Evolutionary conservation across 345 rosid genomes (phyloP).

Genomic region (Iberis pinnata): DNA sequence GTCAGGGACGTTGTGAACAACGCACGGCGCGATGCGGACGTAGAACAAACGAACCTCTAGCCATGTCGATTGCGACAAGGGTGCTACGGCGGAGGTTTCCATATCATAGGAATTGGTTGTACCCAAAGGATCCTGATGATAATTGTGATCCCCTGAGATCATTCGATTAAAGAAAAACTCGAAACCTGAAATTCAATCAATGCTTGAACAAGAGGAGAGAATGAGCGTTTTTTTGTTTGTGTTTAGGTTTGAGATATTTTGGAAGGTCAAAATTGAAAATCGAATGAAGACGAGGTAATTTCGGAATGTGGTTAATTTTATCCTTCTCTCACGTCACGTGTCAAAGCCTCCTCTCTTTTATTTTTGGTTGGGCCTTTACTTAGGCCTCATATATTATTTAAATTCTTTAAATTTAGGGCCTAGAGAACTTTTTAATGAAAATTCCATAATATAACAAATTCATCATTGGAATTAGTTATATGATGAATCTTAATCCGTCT

Average conservation of each 20-base stretch:
- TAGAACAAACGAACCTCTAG: conserved; percentile 88
- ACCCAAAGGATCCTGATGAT: conserved; percentile 21
- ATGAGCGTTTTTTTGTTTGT: background rate
- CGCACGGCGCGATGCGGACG: conserved; percentile 64
- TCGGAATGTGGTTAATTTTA: background rate
- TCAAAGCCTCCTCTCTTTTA: background rate
- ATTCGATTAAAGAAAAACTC: conserved; percentile 6
- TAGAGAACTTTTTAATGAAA: too few relatives aligned
- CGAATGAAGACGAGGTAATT: background rate
- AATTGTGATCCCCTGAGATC: conserved; percentile 26
- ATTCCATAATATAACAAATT: too few relatives aligned
- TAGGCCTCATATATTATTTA: too few relatives aligned
- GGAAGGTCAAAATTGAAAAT: background rate
- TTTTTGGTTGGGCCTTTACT: background rate
- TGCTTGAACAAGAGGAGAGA: background rate
- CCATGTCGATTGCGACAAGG: conserved; percentile 47
- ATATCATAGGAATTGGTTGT: conserved; percentile 38
- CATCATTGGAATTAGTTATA: too few relatives aligned
- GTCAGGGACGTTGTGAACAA: conserved; percentile 51
- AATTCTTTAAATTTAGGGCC: too few relatives aligned
- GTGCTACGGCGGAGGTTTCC: conserved; percentile 20
- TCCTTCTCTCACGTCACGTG: background rate
- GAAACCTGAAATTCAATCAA: background rate
- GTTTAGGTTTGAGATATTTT: conserved; percentile 22
- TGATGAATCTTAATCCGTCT: too few relatives aligned